These are phyloP conservation scores for Spergularia bocconei DNA, from an alignment of 148 eudicot genomes.

Conservation along the genomic window DNA sequence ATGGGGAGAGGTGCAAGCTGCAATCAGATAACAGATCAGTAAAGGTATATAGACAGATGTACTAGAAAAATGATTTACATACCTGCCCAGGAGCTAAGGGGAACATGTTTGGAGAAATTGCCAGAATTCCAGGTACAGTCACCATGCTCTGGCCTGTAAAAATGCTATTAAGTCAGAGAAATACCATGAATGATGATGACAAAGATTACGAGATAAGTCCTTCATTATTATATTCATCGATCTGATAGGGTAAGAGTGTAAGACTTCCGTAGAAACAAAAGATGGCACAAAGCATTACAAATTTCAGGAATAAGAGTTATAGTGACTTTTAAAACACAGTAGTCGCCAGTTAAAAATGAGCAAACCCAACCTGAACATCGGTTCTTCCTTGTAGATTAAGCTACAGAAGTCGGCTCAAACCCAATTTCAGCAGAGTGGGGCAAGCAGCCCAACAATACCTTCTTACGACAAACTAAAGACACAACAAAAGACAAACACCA, in stretches of 20 bases:
- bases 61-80: slow-evolving; percentile 7
- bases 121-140: slow-evolving; percentile 60
- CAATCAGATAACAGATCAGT: slow-evolving; percentile 7
- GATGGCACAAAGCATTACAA: background rate
- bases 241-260: background rate
- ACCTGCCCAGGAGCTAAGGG: slow-evolving; percentile 69
- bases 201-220: background rate
- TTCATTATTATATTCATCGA: background rate
- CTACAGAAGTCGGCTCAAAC: slow-evolving; percentile 99
- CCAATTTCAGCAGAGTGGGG: slow-evolving; percentile 98
- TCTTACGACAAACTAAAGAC: slow-evolving; percentile 86
- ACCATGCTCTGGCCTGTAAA: slow-evolving; percentile 71
- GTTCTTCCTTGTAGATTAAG: slow-evolving; percentile 87
- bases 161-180: slow-evolving; percentile 18
- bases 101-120: slow-evolving; percentile 71
- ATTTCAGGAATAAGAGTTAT: background rate
- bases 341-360: slow-evolving; percentile 73
- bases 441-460: slow-evolving; percentile 96
- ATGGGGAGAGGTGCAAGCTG: slow-evolving; percentile 80
- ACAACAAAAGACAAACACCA: slow-evolving; percentile 96
- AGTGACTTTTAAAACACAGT: slow-evolving; percentile 62
- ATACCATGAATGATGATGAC: background rate
- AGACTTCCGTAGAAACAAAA: background rate
- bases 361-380: slow-evolving; percentile 86
- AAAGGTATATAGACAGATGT: background rate